Evolutionary conservation across 78 protist species (phyloP), one percentile per base, ranked within the genome.

Genomic region (Protostelium mycophagum): DNA sequence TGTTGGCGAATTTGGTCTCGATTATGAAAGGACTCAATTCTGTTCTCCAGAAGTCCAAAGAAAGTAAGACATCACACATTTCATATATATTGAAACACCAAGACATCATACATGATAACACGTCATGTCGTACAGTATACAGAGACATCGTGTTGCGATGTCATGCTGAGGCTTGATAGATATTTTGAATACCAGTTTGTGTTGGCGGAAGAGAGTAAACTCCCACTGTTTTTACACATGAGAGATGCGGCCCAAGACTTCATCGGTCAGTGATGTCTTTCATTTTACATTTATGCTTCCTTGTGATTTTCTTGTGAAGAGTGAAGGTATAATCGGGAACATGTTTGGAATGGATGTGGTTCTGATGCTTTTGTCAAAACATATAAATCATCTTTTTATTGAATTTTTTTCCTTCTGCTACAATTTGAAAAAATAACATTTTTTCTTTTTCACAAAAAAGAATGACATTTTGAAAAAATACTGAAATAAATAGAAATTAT

Each of bases 1-100:
- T 35, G 38, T 93, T 51, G 95, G 95, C 37, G 95, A 93, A 34
- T 93, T 87, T 93, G 95, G 95, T 83, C 85, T 93, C 31, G 95
- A 93, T 34, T 93, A 93, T 88, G 95, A 93, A 36, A 31, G 95
- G 39, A 38, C 89, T 28, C 86, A 93, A 34, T 93, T 85, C 39
- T 89, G 93, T 51, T 84, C 95, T 31, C 88, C 88, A 38, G 95
- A 93, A 28, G 38, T 85, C 85, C 95, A 93, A 85, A 28, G 87
- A 25, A 90, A 38, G 85, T 86, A 83, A 51, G 37, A 5, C 28
- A n/a, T 34, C 35, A 34, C 38, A 1, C 35, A 34, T n/a, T 28
- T 31, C 5, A 86, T 39, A 5, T 34, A 28, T 39, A 34, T 35
- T 31, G 51, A 86, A 38, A 36, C 9, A n/a, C n/a, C n/a, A n/a